A percentile compares a stretch with the other conserved stretches of the same genome.
Conservation (phyloP, 2,329 filamentous ascomycete species). For the Dactylella cylindrospora region DNA sequence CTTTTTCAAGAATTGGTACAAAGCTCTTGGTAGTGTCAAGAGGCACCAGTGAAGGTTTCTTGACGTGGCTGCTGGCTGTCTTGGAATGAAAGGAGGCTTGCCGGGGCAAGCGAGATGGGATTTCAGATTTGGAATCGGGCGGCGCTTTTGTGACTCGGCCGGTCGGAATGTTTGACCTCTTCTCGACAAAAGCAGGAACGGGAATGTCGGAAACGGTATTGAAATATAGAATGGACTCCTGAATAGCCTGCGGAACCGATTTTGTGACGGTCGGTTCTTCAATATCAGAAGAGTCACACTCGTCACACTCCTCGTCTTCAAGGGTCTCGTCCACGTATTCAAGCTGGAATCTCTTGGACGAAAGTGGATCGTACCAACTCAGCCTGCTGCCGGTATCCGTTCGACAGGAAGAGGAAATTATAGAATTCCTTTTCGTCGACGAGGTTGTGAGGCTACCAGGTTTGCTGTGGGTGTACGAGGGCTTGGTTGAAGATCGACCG, state of each 20-base stretch:
- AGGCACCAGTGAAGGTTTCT: constrained; percentile 43
- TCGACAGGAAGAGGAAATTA: constrained; percentile 18
- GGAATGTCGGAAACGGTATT: constrained; percentile 42
- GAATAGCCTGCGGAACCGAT: constrained; percentile 24
- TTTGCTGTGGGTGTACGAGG: constrained; percentile 19
- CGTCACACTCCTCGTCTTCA: constrained; percentile 29
- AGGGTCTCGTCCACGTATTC: constrained; percentile 29
- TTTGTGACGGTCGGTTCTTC: constrained; percentile 28
- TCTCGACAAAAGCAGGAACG: constrained; percentile 35
- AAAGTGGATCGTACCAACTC: constrained; percentile 36
- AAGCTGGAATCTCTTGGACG: constrained; percentile 34
- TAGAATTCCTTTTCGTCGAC: constrained; percentile 2
- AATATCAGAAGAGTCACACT: constrained; percentile 36
- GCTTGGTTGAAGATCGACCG: constrained; percentile 9
- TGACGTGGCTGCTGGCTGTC: constrained; percentile 25
- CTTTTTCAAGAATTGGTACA: constrained; percentile 37
- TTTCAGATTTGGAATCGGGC: constrained; percentile 25
- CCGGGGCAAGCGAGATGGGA: constrained; percentile 15
- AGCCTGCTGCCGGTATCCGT: constrained; percentile 33
- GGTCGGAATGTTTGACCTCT: constrained; percentile 14
- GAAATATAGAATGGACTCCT: constrained; percentile 42
- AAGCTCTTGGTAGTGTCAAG: constrained; percentile 32
- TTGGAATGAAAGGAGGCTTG: constrained; percentile 1
- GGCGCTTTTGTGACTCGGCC: constrained; percentile 20
- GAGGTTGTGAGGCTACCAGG: constrained; percentile 5